These are phyloP conservation scores for Diaporthe vexans DNA, from an alignment of 2,329 filamentous ascomycete species.

Conservation along the genomic window DNA sequence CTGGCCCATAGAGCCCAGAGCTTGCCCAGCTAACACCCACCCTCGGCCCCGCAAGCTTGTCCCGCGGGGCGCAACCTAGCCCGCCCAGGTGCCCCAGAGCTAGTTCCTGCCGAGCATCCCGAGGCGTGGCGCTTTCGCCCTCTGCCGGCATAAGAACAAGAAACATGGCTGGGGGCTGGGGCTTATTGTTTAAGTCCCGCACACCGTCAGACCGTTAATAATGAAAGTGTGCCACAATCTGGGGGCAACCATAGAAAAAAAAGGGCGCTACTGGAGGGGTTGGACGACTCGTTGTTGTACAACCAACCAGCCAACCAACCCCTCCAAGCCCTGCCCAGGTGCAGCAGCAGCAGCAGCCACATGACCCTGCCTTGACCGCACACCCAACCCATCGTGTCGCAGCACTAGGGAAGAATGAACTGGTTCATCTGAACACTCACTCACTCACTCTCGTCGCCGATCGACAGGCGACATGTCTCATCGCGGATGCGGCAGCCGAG, in stretches of 20 bases:
- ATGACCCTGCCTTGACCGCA: background rate
- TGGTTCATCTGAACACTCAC: constrained; percentile 17
- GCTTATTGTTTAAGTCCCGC: background rate
- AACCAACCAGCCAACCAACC: background rate
- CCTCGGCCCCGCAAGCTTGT: constrained; percentile 3
- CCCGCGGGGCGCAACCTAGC: background rate
- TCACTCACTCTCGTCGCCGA: background rate
- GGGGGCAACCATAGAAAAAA: background rate
- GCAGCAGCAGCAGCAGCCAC: background rate
- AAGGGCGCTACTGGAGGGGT: background rate
- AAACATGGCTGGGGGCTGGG: constrained; percentile 7
- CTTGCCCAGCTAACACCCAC: background rate
- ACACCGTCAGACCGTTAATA: constrained; percentile 3
- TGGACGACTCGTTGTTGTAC: background rate
- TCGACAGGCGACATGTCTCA: constrained; percentile 26
- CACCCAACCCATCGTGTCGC: background rate
- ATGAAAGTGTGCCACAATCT: background rate
- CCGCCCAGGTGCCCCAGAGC: background rate
- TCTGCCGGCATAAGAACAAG: constrained; percentile 29
- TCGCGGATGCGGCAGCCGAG: background rate
- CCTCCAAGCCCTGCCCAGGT: constrained; percentile 6
- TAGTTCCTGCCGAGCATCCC: constrained; percentile 24
- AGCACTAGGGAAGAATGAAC: constrained; percentile 8
- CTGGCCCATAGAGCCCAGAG: background rate
- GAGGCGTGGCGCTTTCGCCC: constrained; percentile 17